Base-by-base conservation (phyloP, 257 asterid genomes). In the Nicotiana otophora region DNA sequence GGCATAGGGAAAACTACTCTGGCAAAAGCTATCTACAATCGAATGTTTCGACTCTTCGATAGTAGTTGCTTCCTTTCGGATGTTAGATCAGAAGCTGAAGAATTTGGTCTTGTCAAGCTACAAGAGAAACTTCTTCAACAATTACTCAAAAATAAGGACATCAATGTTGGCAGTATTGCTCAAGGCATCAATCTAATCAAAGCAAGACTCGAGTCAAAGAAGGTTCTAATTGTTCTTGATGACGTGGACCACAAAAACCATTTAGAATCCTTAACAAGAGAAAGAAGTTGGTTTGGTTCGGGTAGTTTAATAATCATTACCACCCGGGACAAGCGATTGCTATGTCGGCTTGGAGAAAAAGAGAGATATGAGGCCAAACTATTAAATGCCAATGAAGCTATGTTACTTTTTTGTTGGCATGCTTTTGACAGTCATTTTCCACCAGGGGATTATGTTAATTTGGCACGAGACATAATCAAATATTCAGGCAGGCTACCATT, bases 301-400 rank as follows among this genome's bases (percentile, higher is more conserved):
- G 85, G 82, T 15, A 83, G 85, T 20, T 10, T 55, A 31, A 63
- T 83, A 34, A 46, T 83, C 14, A 48, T 48, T 33, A 83, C 75
- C 7, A 83, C 85, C 36, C n/a, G 81, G 8, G 46, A 72, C 10
- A n/a, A 70, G 46, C 31, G 53, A 4, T 3, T 72, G 64, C n/a
- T 72, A 9, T 14, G 9, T 1, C 7, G 5, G 19, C 10, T 19
- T 57, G 53, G 76, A 14, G 77, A 7, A 20, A 31, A 23, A 8
- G 16, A 53, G 76, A 46, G 20, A 62, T 46, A 61, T 31, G 33
- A 31, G 36, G 77, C 26, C 4, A 19, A 19, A 57, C 63, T 54
- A 54, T 54, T 54, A 54, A 54, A 54, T 54, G 61, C 14, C 2
- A 4, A 54, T 54, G 61, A 54, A 15, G 20, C 61, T 54, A 5